A percentile compares a stretch with the other conserved stretches of the same genome.
These are phyloP conservation scores for Boletus vinaceobasis DNA, from an alignment of 768 basidiomycete species.

Conservation along the genomic window DNA sequence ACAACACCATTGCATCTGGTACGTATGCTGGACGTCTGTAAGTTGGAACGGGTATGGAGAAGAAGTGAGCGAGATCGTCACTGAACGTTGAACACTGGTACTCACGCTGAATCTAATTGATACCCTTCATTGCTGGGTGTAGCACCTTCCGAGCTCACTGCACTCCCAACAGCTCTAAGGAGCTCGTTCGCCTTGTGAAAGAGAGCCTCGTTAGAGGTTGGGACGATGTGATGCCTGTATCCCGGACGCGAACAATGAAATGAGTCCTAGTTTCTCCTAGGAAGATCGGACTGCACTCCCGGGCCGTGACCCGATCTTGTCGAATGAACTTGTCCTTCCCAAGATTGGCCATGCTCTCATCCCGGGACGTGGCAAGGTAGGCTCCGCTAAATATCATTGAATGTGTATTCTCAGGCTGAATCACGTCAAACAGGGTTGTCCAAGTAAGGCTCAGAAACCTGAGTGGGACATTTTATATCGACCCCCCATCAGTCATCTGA, in stretches of 20 bases:
- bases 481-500: constrained; percentile 1
- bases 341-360: constrained; percentile 43
- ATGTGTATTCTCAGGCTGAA: neutral
- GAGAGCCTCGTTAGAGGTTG: constrained; percentile 13
- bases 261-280: constrained; percentile 24
- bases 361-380: constrained; percentile 55
- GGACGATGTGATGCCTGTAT: constrained; percentile 4
- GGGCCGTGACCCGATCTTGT: constrained; percentile 55
- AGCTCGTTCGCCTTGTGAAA: constrained; percentile 10
- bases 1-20: neutral
- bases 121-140: neutral
- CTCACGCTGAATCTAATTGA: neutral
- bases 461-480: neutral
- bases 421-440: constrained; percentile 12
- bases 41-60: neutral
- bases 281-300: constrained; percentile 55
- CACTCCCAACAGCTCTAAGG: neutral
- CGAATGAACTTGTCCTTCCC: constrained; percentile 43
- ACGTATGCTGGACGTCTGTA: neutral
- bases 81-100: too few relatives aligned
- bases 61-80: neutral
- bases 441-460: constrained; percentile 11
- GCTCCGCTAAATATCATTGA: neutral
- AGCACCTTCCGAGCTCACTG: neutral
- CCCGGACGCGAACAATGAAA: neutral